Evolutionary conservation across 2,329 filamentous ascomycete genomes (phyloP).

Genomic region (Xylaria sp.): DNA sequence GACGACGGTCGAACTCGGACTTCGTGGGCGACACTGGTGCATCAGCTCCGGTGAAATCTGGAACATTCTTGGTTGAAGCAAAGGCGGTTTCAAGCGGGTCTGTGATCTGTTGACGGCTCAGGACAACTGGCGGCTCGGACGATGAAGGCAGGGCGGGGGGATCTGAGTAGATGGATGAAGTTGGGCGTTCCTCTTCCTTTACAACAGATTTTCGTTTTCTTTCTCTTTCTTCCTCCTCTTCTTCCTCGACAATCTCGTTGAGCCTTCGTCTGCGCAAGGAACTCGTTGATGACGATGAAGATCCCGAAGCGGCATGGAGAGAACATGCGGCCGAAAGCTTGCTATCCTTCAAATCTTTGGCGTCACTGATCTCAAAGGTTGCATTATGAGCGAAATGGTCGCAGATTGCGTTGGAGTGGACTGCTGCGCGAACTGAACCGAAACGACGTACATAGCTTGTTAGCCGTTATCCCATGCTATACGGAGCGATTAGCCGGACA

Average conservation of each 20-base stretch:
- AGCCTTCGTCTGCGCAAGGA: slow-evolving; percentile 78
- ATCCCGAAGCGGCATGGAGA: slow-evolving; percentile 84
- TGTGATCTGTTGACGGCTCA: slow-evolving; percentile 58
- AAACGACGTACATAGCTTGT: slow-evolving; percentile 31
- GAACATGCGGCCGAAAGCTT: slow-evolving; percentile 88
- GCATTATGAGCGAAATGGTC: slow-evolving; percentile 84
- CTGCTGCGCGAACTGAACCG: slow-evolving; percentile 75
- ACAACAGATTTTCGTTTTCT: slow-evolving; percentile 63
- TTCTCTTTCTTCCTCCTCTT: slow-evolving; percentile 72
- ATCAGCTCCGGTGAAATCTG: slow-evolving; percentile 55
- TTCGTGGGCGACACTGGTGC: slow-evolving; percentile 53
- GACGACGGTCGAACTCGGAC: slow-evolving; percentile 49
- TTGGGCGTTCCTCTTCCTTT: slow-evolving; percentile 50
- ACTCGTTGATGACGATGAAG: slow-evolving; percentile 82
- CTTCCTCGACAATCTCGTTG: slow-evolving; percentile 93
- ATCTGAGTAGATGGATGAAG: slow-evolving; percentile 38
- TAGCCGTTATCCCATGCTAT: slow-evolving; percentile 22
- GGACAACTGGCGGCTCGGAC: slow-evolving; percentile 49
- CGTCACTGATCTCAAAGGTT: slow-evolving; percentile 73
- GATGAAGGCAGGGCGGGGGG: slow-evolving; percentile 29
- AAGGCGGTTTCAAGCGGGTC: slow-evolving; percentile 58
- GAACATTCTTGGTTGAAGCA: slow-evolving; percentile 55
- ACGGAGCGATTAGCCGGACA: background rate
- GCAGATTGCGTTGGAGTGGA: slow-evolving; percentile 70
- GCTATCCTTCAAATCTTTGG: slow-evolving; percentile 84